phyloP scores from a whole-genome alignment of 2,329 filamentous ascomycete species.

The Xylariaceae sp. region DNA sequence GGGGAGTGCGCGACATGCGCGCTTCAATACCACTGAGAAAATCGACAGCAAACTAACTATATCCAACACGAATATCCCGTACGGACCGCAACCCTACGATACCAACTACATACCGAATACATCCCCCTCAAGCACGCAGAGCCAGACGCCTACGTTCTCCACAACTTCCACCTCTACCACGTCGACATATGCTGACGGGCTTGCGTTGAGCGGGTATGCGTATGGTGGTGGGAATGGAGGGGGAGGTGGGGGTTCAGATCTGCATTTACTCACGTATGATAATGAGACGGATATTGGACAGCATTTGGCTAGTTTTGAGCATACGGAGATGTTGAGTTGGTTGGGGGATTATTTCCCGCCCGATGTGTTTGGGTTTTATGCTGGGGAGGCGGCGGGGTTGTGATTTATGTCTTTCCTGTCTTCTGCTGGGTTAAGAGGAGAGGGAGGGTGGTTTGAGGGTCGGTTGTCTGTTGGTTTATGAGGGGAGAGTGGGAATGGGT shows the following conservation, averaged over 20 bases:
- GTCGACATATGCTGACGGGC: slow-evolving; percentile 23
- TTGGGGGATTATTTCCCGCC: slow-evolving; percentile 33
- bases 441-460: no score
- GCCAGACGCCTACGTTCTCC: slow-evolving; percentile 22
- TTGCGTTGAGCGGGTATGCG: slow-evolving; percentile 31
- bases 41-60: slow-evolving; percentile 28
- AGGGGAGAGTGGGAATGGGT: no score
- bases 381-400: slow-evolving; percentile 25
- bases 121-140: slow-evolving; percentile 40
- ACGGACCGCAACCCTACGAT: slow-evolving; percentile 38
- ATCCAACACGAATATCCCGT: slow-evolving; percentile 30
- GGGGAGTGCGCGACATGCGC: slow-evolving; percentile 18
- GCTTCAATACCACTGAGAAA: slow-evolving; percentile 33
- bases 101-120: slow-evolving; percentile 27
- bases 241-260: no score
- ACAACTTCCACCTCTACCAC: neutral
- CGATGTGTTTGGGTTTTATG: slow-evolving; percentile 30
- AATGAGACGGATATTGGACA: slow-evolving; percentile 34
- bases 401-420: no score
- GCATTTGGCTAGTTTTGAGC: slow-evolving; percentile 32
- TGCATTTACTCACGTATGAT: slow-evolving; percentile 32
- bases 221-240: slow-evolving; percentile 25
- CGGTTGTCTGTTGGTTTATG: no score
- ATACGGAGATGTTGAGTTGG: slow-evolving; percentile 34
- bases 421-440: no score